A percentile compares a stretch with the other conserved stretches of the same genome.
Evolutionary conservation across 495 filamentous ascomycete species (phyloP).

Genomic region (Daldinia childiae): DNA sequence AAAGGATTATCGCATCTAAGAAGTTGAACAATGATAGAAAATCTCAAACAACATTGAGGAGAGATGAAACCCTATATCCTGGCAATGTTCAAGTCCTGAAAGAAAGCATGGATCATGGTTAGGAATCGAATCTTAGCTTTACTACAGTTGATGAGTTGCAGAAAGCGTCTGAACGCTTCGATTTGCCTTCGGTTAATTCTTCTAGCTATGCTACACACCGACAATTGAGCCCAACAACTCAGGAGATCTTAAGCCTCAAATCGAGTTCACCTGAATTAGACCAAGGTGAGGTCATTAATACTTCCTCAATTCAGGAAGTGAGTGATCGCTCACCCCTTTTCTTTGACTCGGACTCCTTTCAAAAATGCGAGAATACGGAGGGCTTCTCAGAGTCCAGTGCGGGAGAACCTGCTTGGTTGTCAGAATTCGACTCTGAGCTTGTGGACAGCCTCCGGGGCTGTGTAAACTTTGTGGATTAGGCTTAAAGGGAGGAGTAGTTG

Average conservation of each 20-base stretch:
- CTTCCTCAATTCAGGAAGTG: background rate
- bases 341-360: constrained; percentile 23
- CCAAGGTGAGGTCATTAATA: too few species aligned
- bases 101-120: constrained; percentile 46
- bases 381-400: background rate
- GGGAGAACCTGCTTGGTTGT: constrained; percentile 56
- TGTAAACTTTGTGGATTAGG: constrained; percentile 59
- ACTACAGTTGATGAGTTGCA: constrained; percentile 48
- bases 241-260: background rate
- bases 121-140: constrained; percentile 45
- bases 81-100: constrained; percentile 37
- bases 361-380: constrained; percentile 16
- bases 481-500: background rate
- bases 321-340: constrained; percentile 16
- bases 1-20: constrained; percentile 21
- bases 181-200: constrained; percentile 25
- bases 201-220: background rate
- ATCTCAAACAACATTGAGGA: constrained; percentile 45
- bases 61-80: constrained; percentile 44
- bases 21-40: constrained; percentile 41
- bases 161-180: constrained; percentile 38
- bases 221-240: background rate
- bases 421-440: constrained; percentile 58
- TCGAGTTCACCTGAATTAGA: too few species aligned
- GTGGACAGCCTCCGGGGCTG: constrained; percentile 58